Percentiles rank a stretch among this genome's conserved stretches.
Conservation (phyloP, 1,284 basidiomycete species). For the Tilletia setariae region DNA sequence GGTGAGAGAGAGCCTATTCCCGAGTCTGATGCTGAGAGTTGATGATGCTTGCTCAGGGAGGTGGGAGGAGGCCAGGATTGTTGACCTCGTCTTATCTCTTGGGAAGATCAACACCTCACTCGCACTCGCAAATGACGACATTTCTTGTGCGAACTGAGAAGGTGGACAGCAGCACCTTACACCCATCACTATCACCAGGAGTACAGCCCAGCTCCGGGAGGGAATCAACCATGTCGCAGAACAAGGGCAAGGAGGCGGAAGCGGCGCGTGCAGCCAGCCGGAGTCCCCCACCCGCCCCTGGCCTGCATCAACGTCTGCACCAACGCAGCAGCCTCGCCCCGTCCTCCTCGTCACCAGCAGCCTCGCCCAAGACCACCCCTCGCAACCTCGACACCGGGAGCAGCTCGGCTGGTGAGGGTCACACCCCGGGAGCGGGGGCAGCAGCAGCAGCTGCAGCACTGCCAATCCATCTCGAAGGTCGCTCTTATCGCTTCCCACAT, state of each 20-base stretch:
- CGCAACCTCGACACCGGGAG: neutral
- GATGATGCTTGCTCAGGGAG: no score
- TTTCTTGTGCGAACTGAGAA: no score
- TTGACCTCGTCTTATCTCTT: no score
- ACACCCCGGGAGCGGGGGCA: neutral
- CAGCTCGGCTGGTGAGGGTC: neutral
- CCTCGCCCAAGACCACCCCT: neutral
- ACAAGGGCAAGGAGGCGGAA: neutral
- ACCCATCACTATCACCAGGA: no score
- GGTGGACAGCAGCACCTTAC: no score
- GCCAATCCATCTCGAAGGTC: constrained; percentile 13
- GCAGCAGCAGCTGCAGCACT: neutral
- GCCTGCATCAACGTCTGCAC: neutral
- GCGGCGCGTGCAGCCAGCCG: neutral
- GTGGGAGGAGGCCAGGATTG: no score
- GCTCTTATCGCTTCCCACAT: constrained; percentile 14
- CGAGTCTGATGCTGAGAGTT: no score
- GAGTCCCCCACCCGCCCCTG: neutral
- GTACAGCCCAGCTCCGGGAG: no score
- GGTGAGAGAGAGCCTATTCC: no score
- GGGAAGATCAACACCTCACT: no score
- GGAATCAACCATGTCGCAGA: no score
- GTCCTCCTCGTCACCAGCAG: neutral
- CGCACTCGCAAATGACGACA: no score
- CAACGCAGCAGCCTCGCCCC: neutral